Conservation (phyloP, 148 eudicot species). For the Heliosperma pusillum region DNA sequence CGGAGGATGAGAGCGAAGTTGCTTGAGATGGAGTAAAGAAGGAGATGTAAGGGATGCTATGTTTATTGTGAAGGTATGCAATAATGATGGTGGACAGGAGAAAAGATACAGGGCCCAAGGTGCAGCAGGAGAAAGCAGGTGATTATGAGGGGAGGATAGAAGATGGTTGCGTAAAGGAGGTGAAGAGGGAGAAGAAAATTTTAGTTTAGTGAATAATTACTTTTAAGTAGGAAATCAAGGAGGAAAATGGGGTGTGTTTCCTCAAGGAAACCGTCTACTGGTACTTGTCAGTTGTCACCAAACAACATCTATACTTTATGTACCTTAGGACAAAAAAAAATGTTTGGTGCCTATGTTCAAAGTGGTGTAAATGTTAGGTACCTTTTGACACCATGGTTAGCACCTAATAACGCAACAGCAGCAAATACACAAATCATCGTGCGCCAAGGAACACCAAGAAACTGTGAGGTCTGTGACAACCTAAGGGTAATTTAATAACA, state of each 20-base stretch:
- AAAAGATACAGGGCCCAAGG: neutral
- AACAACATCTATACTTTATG: neutral
- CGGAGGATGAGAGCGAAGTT: neutral
- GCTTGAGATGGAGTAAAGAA: neutral
- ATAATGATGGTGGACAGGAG: no score
- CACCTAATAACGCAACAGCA: conserved; percentile 4
- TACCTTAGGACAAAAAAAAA: neutral
- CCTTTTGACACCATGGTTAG: neutral
- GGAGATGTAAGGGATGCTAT: neutral
- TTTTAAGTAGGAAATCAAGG: no score
- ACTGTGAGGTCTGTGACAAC: neutral
- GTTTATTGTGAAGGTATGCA: neutral
- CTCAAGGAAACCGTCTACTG: neutral
- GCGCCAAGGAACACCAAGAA: neutral
- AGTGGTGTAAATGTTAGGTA: neutral
- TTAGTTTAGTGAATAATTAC: neutral
- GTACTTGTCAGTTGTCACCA: neutral
- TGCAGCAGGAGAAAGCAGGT: neutral
- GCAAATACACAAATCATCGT: neutral
- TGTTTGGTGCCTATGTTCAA: neutral
- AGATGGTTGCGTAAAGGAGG: neutral
- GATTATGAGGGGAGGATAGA: neutral
- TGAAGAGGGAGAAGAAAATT: neutral
- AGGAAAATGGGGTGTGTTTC: neutral
- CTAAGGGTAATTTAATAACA: neutral